These are phyloP conservation scores for Ustilago crameri DNA, from an alignment of 1,284 basidiomycete species.

Conservation along the genomic window DNA sequence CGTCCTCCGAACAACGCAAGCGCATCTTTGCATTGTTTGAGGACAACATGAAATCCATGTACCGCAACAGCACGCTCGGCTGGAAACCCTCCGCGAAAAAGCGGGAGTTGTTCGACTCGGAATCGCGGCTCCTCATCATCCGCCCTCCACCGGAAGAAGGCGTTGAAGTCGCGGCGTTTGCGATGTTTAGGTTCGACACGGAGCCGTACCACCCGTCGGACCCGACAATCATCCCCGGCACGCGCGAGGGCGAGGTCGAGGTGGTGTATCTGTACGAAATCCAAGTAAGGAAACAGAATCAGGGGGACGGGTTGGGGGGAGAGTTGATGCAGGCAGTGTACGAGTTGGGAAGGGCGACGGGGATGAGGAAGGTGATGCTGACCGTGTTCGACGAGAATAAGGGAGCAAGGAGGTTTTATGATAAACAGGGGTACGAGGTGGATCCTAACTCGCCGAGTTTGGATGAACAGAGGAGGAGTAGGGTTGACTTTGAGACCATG, in stretches of 20 bases:
- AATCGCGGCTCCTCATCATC: slow-evolving; percentile 39
- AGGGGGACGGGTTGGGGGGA: slow-evolving; percentile 32
- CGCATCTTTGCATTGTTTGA: slow-evolving; percentile 41
- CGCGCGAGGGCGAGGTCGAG: slow-evolving; percentile 25
- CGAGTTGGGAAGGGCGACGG: slow-evolving; percentile 2
- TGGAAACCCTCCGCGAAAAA: slow-evolving; percentile 37
- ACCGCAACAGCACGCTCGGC: slow-evolving; percentile 31
- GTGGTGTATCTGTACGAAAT: slow-evolving; percentile 50
- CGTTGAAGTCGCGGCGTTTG: slow-evolving; percentile 37
- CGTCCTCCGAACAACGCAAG: slow-evolving; percentile 43
- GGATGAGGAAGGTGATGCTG: slow-evolving; percentile 40
- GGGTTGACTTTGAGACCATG: slow-evolving; percentile 40
- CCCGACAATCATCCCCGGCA: not conserved
- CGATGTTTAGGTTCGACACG: slow-evolving; percentile 46
- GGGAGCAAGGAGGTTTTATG: slow-evolving; percentile 29
- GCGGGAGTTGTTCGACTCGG: slow-evolving; percentile 28
- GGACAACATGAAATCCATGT: slow-evolving; percentile 48
- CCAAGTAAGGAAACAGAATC: slow-evolving; percentile 24
- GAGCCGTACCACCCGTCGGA: slow-evolving; percentile 22
- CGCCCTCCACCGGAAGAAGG: slow-evolving; percentile 23
- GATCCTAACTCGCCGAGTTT: slow-evolving; percentile 69
- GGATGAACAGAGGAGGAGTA: slow-evolving; percentile 1
- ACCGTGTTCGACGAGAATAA: slow-evolving; percentile 47
- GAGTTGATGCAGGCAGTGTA: slow-evolving; percentile 30
- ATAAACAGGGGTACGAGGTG: slow-evolving; percentile 62